Evolutionary conservation across 2,329 filamentous ascomycete species (phyloP).

Genomic region (Aspergillus chevalieri): DNA sequence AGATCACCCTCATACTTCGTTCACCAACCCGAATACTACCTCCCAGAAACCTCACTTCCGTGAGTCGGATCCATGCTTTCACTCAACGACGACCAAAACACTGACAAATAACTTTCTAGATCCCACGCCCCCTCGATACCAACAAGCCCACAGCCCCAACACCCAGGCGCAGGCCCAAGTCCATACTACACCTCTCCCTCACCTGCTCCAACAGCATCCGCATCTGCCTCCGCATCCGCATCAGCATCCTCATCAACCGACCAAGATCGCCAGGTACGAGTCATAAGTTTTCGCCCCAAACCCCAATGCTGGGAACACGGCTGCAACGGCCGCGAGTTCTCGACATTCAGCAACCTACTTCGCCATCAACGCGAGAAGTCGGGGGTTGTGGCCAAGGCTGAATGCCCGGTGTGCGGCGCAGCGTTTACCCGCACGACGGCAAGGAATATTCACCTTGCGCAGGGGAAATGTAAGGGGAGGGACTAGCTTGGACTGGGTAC

Average conservation of each 20-base stretch:
- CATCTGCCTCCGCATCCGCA: conserved; percentile 21
- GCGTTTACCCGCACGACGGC: conserved; percentile 88
- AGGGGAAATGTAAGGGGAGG: conserved; percentile 79
- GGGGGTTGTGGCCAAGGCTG: conserved; percentile 79
- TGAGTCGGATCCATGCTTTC: conserved; percentile 13
- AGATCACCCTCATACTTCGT: conserved; percentile 30
- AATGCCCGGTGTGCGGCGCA: conserved; percentile 83
- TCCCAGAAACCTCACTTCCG: conserved; percentile 26
- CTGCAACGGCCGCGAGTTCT: conserved; percentile 92
- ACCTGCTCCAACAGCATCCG: conserved; percentile 17
- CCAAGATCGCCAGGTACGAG: conserved; percentile 52
- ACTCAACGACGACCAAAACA: conserved; percentile 7
- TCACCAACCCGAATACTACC: conserved; percentile 29
- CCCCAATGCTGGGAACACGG: conserved; percentile 96
- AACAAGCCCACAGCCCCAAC: conserved; percentile 20
- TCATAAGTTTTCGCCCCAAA: conserved; percentile 75
- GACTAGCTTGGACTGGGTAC: conserved; percentile 13
- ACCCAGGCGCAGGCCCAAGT: not conserved
- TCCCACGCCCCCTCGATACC: conserved; percentile 19
- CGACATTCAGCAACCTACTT: conserved; percentile 90
- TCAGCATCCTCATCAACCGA: conserved; percentile 21
- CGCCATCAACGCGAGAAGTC: conserved; percentile 93
- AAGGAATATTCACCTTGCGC: conserved; percentile 75
- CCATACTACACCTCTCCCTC: conserved; percentile 2
- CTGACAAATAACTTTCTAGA: conserved; percentile 6